Base-by-base conservation (phyloP, 2,329 filamentous ascomycete species). In the Akanthomyces muscarius region DNA sequence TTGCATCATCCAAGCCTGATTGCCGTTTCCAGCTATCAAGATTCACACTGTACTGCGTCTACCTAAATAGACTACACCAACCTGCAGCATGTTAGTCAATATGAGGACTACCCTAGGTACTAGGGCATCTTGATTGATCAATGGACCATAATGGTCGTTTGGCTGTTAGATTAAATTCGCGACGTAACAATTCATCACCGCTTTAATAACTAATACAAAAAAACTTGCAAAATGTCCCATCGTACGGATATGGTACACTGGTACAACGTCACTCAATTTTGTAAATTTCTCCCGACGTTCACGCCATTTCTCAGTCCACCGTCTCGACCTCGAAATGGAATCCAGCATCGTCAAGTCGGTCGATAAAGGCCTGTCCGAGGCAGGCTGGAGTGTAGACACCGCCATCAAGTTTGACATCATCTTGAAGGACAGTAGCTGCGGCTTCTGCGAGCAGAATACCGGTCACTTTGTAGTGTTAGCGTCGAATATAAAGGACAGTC, bases 311-410 rank as follows among this genome's bases (percentile, higher is more conserved):
- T 44, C 44, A 25, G 14, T 56, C 61, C 65, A 38, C 54, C 61
- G 54, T 77, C 70, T 79, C 81, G 28, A 80, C 79, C 69, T 89
- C 84, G 51, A 89, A 79, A 71, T 83, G 83, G 69, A 92, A 83
- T 2, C 89, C 89, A 45, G 78, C 81, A 41, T 80, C 78, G 42
- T 83, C 77, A 47, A 91, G 69, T 16, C 87, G 80, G 69, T 91
- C 84, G 64, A 92, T 77, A 69, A 85, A 89, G 11, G 80, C 76
- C 67, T 88, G 85, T 1, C 90, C 90, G 2, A 93, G 76, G 61
- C 84, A 89, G 0, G 89, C 88, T 0, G 90, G 86, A 1, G 90
- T 93, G 65, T 90, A 84, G 28, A 91, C 77, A 3, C 89, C 90
- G 21, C 89, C 89, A 1, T 79, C 80, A 14, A 91, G 75, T 42